These are phyloP conservation scores for Alternaria longipes DNA, from an alignment of 2,329 filamentous ascomycete genomes.

Conservation along the genomic window DNA sequence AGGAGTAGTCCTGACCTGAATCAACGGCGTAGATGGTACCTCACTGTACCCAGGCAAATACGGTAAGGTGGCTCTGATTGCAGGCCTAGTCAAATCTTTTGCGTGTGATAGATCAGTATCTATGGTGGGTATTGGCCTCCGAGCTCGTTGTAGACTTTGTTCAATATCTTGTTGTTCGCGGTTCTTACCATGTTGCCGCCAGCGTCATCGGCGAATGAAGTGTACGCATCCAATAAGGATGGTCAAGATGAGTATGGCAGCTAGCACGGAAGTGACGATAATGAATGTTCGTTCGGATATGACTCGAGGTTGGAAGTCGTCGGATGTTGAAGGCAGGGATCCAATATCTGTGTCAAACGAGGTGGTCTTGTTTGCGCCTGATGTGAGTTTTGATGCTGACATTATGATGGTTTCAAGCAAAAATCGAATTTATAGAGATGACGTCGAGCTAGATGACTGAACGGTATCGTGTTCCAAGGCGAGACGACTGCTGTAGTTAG, in stretches of 20 bases:
- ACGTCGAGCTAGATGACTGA: neutral
- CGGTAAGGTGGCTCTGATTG: neutral
- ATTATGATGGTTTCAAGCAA: neutral
- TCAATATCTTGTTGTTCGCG: conserved; percentile 12
- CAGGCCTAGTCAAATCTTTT: neutral
- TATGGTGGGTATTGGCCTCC: neutral
- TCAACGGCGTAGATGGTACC: neutral
- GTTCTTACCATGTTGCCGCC: neutral
- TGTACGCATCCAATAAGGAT: conserved; percentile 7
- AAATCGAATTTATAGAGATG: neutral
- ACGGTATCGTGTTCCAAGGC: neutral
- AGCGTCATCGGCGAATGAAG: neutral
- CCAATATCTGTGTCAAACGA: neutral
- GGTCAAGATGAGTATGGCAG: neutral
- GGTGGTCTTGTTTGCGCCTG: neutral
- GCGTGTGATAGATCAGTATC: neutral
- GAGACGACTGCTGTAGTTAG: neutral
- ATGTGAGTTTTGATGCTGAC: neutral
- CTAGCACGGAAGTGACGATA: conserved; percentile 3
- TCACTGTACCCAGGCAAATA: neutral
- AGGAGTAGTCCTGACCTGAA: neutral
- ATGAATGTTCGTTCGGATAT: conserved; percentile 4
- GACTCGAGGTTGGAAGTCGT: neutral
- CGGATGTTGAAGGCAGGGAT: neutral
- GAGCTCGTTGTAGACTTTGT: conserved; percentile 7